A percentile compares a stretch with the other conserved stretches of the same genome.
phyloP scores from a whole-genome alignment of 257 asterid species.

The Pogostemon cablin region DNA sequence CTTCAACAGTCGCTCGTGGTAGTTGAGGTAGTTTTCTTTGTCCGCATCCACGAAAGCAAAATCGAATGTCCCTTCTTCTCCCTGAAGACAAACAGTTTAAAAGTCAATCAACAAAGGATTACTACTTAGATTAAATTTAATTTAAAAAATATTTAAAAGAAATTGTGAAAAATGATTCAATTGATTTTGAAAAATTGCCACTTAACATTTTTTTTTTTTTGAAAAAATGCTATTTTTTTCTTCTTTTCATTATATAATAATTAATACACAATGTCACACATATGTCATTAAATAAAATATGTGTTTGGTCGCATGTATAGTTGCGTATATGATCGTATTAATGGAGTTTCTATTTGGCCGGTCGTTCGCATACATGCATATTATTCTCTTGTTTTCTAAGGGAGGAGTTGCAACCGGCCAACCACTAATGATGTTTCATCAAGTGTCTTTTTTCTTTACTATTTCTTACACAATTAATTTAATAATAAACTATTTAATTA shows the following conservation, averaged over 20 bases:
- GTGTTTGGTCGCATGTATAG: too few species aligned
- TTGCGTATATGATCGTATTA: too few species aligned
- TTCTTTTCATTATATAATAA: too few species aligned
- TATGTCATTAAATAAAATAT: too few species aligned
- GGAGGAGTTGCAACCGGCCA: neutral
- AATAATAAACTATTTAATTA: neutral
- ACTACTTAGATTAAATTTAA: too few species aligned
- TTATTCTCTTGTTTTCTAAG: neutral
- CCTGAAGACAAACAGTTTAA: constrained; percentile 32
- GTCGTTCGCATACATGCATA: neutral
- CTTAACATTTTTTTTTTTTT: too few species aligned
- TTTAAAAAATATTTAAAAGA: too few species aligned
- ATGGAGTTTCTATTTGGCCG: neutral
- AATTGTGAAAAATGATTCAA: too few species aligned
- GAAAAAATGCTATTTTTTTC: too few species aligned
- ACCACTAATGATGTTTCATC: neutral
- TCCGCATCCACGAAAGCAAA: constrained; percentile 79
- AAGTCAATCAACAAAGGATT: too few species aligned
- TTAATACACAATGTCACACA: too few species aligned
- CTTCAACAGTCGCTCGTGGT: constrained; percentile 55
- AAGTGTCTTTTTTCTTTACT: neutral
- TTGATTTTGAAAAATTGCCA: too few species aligned
- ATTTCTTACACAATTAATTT: neutral
- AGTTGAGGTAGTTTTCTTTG: constrained; percentile 59
- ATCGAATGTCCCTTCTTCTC: constrained; percentile 59